A percentile compares a stretch with the other conserved stretches of the same genome.
Evolutionary conservation across 768 basidiomycete species (phyloP).

Genomic region (Floccularia luteovirens): DNA sequence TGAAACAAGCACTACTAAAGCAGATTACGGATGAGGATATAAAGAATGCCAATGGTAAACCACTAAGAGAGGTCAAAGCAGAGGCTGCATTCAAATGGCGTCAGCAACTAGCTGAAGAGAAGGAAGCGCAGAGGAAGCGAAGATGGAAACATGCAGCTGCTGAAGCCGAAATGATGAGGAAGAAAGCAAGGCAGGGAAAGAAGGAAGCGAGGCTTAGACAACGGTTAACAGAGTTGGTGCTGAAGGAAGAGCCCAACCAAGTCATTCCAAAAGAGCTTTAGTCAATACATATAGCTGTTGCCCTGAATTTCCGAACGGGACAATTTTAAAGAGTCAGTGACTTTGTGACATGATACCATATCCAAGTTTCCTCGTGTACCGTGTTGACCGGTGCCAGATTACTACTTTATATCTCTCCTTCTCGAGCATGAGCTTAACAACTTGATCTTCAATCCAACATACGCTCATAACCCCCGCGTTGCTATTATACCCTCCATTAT

Average conservation of each 20-base stretch:
- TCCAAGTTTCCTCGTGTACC: no score
- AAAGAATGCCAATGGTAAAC: conserved; percentile 51
- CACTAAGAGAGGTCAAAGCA: conserved; percentile 52
- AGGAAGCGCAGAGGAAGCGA: conserved; percentile 53
- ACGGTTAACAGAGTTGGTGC: conserved; percentile 45
- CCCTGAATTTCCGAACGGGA: no score
- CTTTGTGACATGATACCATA: no score
- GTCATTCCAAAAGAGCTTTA: conserved; percentile 34
- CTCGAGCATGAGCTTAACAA: no score
- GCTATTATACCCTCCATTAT: no score
- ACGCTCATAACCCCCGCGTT: no score
- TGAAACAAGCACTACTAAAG: conserved; percentile 41
- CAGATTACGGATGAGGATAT: conserved; percentile 48
- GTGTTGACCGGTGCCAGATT: no score
- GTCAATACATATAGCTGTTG: neutral
- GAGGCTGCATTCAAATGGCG: conserved; percentile 76
- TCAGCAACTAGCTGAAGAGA: conserved; percentile 46
- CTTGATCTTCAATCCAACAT: no score
- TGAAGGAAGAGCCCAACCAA: conserved; percentile 53
- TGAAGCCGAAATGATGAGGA: conserved; percentile 44
- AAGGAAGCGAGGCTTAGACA: conserved; percentile 46
- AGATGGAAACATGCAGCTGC: conserved; percentile 43
- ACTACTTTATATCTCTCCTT: no score
- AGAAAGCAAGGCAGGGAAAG: conserved; percentile 45
- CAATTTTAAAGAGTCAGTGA: no score